Evolutionary conservation across 305 asterid genomes (phyloP).

Genomic region (Fraxinus albicans): DNA sequence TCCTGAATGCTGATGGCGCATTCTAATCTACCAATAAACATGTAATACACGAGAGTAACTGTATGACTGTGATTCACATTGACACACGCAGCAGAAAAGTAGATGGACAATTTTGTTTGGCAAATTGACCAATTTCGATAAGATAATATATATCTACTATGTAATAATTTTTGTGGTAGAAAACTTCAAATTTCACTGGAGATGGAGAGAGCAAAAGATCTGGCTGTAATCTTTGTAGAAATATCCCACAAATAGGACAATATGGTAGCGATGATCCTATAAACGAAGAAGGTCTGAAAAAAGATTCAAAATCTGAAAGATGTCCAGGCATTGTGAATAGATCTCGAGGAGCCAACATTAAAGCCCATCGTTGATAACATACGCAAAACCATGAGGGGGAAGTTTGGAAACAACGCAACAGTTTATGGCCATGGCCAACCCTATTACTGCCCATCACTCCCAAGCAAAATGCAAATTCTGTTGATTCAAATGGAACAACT

Average conservation of each 20-base stretch:
- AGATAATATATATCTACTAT: not conserved
- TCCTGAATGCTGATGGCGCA: not conserved
- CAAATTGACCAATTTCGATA: not conserved
- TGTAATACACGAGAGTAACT: slow-evolving; percentile 1
- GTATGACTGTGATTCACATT: not conserved
- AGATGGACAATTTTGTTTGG: slow-evolving; percentile 9
- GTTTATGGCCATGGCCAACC: slow-evolving; percentile 47
- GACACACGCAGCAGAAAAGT: slow-evolving; percentile 1
- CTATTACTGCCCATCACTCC: slow-evolving; percentile 39
- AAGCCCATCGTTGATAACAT: slow-evolving; percentile 60
- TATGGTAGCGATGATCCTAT: slow-evolving; percentile 44
- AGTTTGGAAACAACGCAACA: slow-evolving; percentile 51
- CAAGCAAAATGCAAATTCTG: slow-evolving; percentile 59
- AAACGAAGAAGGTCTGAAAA: slow-evolving; percentile 25
- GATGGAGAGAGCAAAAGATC: slow-evolving; percentile 65
- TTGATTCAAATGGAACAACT: slow-evolving; percentile 65
- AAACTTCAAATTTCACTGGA: slow-evolving; percentile 36
- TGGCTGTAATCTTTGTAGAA: slow-evolving; percentile 68
- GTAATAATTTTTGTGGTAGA: slow-evolving; percentile 3
- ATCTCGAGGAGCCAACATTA: slow-evolving; percentile 47
- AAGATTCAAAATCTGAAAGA: slow-evolving; percentile 48
- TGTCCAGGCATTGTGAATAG: slow-evolving; percentile 47
- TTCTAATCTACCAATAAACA: not conserved
- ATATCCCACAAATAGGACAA: slow-evolving; percentile 85
- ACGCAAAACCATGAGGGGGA: slow-evolving; percentile 72